Evolutionary conservation across 495 filamentous ascomycete genomes (phyloP), one percentile per base, ranked within the genome.

Genomic region (Hypomontagnella monticulosa): DNA sequence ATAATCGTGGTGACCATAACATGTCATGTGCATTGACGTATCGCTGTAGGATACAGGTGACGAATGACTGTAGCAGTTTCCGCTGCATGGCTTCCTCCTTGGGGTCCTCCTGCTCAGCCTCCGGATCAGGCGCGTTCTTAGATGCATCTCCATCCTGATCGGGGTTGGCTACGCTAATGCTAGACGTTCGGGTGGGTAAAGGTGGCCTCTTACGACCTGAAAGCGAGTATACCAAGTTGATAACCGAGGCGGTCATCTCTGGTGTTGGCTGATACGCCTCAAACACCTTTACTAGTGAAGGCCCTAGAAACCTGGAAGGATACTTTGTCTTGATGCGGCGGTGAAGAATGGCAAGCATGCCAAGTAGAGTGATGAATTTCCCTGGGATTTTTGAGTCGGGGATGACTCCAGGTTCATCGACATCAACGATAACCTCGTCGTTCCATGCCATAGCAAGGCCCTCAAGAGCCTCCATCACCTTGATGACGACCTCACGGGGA

Each of bases 271-370:
- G 82, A 73, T 93, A 96, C 4, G 89, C 84, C 32, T 85, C 81
- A 14, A 91, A 79, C 9, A 92, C 85, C 10, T 92, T 90, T 59
- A 91, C 89, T 12, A 98, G 84, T 30, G 92, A 92, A 1, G 91
- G 91, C n/a, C 91, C 91, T 30, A 99, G 82, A 75, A 99, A 99
- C 14, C 93, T 89, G 56, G 92, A 96, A 1, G 95, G 95, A 56
- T 89, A 90, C 76, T 93, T 94, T 2, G 95, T 95, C 73, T 90
- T 88, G 73, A 99, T 93, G 41, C 95, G 88, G 12, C 83, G 84
- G 73, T 97, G 95, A 6, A 97, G 84, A n/a, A 91, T 89, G 3
- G 87, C 86, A 1, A 99, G 87, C 81, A 97, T 89, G 16, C 85
- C 85, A 32, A 96, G 75, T 2, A 99, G 81, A 7, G 86, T 84